Evolutionary conservation across 169 alveolate genomes (phyloP).

Genomic region (Plasmodium berghei): DNA sequence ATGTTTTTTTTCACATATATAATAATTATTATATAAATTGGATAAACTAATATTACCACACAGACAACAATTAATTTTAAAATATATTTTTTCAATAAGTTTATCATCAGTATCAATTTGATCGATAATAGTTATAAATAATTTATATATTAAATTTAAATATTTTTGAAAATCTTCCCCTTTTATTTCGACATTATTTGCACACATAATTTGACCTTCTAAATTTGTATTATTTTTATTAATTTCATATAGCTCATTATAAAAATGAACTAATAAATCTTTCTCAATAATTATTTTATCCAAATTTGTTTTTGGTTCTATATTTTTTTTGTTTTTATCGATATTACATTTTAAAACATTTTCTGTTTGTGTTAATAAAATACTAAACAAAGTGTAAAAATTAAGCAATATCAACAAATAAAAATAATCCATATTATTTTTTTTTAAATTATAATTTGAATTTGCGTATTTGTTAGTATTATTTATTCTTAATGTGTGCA

Average conservation of each 20-base stretch:
- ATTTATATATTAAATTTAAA: conserved; percentile 7
- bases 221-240: not conserved
- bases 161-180: conserved; percentile 16
- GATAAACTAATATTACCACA: conserved; percentile 45
- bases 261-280: not conserved
- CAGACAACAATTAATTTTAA: conserved; percentile 40
- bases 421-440: conserved; percentile 58
- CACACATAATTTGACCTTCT: not conserved
- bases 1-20: conserved; percentile 59
- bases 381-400: conserved; percentile 18
- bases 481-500: conserved; percentile 47
- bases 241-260: conserved; percentile 2
- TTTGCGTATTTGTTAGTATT: conserved; percentile 42
- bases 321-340: not conserved
- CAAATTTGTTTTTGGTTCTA: not conserved
- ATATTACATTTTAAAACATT: not conserved
- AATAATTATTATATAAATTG: conserved; percentile 66
- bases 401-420: conserved; percentile 49
- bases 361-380: not conserved
- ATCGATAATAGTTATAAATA: not conserved
- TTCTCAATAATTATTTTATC: not conserved
- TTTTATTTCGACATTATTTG: not conserved
- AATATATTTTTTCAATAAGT: conserved; percentile 29
- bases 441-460: conserved; percentile 27
- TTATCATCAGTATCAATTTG: conserved; percentile 14